Conservation (phyloP, 2,329 filamentous ascomycete species). For the Diaporthe eres region DNA sequence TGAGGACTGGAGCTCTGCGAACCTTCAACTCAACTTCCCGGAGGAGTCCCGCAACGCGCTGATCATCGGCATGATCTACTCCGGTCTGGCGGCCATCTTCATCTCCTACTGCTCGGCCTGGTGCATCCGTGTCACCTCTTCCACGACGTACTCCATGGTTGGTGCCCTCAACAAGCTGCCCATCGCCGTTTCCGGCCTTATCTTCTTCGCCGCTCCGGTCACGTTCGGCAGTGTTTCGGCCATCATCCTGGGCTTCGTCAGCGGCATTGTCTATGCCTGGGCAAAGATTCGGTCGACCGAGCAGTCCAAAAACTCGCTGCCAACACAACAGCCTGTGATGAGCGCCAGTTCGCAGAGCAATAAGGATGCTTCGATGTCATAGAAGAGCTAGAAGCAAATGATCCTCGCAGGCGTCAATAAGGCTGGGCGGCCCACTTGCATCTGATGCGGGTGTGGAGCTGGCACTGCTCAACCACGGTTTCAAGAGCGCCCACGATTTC, state of each 20-base stretch:
- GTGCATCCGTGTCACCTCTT: slow-evolving; percentile 98
- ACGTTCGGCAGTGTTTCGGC: slow-evolving; percentile 93
- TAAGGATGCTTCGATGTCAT: slow-evolving; percentile 85
- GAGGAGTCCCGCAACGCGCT: slow-evolving; percentile 82
- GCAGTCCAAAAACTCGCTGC: slow-evolving; percentile 74
- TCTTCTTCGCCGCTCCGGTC: slow-evolving; percentile 96
- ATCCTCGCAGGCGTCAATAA: neutral
- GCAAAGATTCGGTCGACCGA: slow-evolving; percentile 86
- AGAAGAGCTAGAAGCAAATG: slow-evolving; percentile 39
- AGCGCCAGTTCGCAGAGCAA: slow-evolving; percentile 94
- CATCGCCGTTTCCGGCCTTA: slow-evolving; percentile 89
- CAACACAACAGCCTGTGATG: slow-evolving; percentile 79
- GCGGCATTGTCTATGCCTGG: slow-evolving; percentile 90
- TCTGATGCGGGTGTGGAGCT: neutral
- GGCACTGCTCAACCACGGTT: neutral
- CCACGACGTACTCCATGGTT: slow-evolving; percentile 99
- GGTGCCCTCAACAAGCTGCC: slow-evolving; percentile 98
- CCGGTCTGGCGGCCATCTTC: slow-evolving; percentile 92
- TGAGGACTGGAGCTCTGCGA: slow-evolving; percentile 93
- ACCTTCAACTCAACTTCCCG: slow-evolving; percentile 91
- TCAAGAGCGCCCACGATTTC: neutral
- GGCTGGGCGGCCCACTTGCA: neutral
- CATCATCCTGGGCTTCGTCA: slow-evolving; percentile 91
- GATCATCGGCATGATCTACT: slow-evolving; percentile 91
- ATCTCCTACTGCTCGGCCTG: slow-evolving; percentile 99